Evolutionary conservation across 768 basidiomycete species (phyloP), one percentile per base, ranked within the genome.

Genomic region (Boletus rex-veris): DNA sequence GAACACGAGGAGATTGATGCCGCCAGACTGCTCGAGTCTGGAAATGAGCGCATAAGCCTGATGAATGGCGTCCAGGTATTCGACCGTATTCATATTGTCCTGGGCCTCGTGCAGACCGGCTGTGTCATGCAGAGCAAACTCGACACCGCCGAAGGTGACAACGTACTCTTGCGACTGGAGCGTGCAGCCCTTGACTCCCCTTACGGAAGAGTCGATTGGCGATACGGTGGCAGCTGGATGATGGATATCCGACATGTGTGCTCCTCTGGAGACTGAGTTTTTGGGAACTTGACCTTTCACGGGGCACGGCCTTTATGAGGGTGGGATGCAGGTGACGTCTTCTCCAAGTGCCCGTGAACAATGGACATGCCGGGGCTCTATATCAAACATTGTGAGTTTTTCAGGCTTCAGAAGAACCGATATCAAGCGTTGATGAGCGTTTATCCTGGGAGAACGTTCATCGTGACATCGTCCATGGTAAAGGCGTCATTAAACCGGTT

Each of bases 41-140:
- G 65, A 63, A 24, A 79, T 66, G 37, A 80, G 73, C 7, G 55
- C 24, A 36, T 70, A 67, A 0, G 71, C 65, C 48, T 72, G 60
- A 37, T 52, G 43, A 9, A 74, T 35, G 38, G 66, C 67, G 4
- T 69, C 54, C 14, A 64, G 57, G 45, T 58, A 72, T 2, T 64
- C 65, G 12, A 49, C 16, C 2, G 49, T 52, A 28, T 48, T 55
- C 66, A 68, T 66, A 28, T 61, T 48, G 12, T 54, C 66, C 1
- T 55, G 57, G 3, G 65, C 66, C 55, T 66, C 65, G 48, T 66
- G 65, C 33, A 69, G 16, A 26, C 65, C 64, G 15, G 64, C 65
- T 3, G 67, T 67, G 40, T 69, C 65, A 16, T 67, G 55, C 41
- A 67, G 38, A 37, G 44, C 39, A 28, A 69, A 53, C 8, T 68